Evolutionary conservation across 768 basidiomycete species (phyloP).

Genomic region (Multifurca ochricompacta): DNA sequence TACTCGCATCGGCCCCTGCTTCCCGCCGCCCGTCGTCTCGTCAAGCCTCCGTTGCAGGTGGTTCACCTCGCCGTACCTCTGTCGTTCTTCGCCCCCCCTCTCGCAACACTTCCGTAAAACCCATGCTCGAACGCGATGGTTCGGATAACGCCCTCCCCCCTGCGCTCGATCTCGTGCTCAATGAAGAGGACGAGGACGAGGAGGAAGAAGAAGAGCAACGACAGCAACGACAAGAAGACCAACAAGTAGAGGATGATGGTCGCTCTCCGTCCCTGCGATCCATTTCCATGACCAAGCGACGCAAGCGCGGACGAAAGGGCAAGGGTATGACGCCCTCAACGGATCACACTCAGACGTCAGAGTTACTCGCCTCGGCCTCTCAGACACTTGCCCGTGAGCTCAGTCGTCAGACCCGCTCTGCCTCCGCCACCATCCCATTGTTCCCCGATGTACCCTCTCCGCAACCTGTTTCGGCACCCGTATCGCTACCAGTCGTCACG

Average conservation of each 20-base stretch:
- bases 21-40: conserved; percentile 69
- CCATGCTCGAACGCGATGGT: conserved; percentile 21
- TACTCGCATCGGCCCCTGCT: conserved; percentile 52
- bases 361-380: conserved; percentile 69
- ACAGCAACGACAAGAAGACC: neutral
- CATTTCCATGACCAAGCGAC: conserved; percentile 66
- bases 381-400: conserved; percentile 81
- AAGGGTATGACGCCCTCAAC: conserved; percentile 43
- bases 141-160: conserved; percentile 14
- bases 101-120: conserved; percentile 51
- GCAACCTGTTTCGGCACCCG: conserved; percentile 34
- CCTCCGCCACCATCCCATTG: conserved; percentile 13
- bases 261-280: conserved; percentile 13
- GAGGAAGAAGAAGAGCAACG: conserved; percentile 33
- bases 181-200: conserved; percentile 32
- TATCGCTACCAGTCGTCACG: conserved; percentile 24
- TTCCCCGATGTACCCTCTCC: conserved; percentile 24
- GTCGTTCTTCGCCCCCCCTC: conserved; percentile 47
- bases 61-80: conserved; percentile 40
- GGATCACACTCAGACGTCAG: conserved; percentile 45
- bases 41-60: conserved; percentile 42
- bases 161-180: conserved; percentile 19
- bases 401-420: conserved; percentile 42
- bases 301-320: conserved; percentile 83
- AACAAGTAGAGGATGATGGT: neutral